A percentile compares a stretch with the other conserved stretches of the same genome.
Conservation (phyloP, 1,284 basidiomycete species). For the Moesziomyces antarcticus region DNA sequence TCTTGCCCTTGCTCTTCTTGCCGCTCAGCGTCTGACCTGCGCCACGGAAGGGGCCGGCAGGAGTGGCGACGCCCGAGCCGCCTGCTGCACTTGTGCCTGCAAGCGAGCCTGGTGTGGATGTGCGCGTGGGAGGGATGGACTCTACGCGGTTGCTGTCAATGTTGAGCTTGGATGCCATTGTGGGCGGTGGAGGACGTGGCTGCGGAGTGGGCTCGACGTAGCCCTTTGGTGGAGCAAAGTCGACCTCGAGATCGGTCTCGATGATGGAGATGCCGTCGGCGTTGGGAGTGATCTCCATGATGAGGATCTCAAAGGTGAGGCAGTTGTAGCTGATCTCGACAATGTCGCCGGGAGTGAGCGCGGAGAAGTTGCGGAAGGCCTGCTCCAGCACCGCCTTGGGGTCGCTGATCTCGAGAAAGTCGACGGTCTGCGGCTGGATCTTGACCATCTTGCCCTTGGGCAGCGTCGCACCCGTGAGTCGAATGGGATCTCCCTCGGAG, state of each 20-base stretch:
- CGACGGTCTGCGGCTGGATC: slow-evolving; percentile 92
- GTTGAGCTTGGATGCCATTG: slow-evolving; percentile 97
- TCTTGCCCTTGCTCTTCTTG: slow-evolving; percentile 65
- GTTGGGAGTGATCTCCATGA: slow-evolving; percentile 88
- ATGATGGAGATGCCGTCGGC: slow-evolving; percentile 85
- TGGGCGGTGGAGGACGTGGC: slow-evolving; percentile 79
- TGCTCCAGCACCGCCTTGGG: slow-evolving; percentile 97
- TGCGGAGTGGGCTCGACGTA: slow-evolving; percentile 89
- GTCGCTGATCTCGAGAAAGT: slow-evolving; percentile 89
- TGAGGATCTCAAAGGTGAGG: slow-evolving; percentile 91
- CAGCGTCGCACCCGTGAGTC: slow-evolving; percentile 86
- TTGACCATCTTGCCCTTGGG: slow-evolving; percentile 97
- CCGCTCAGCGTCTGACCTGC: slow-evolving; percentile 64
- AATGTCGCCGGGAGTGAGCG: slow-evolving; percentile 69
- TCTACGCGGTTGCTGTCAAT: slow-evolving; percentile 74
- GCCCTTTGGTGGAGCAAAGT: slow-evolving; percentile 74
- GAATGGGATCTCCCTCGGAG: slow-evolving; percentile 93
- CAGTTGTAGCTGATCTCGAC: slow-evolving; percentile 72
- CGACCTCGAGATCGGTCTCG: slow-evolving; percentile 92
- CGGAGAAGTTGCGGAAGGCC: slow-evolving; percentile 91
- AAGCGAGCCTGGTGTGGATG: slow-evolving; percentile 63
- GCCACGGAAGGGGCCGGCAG: slow-evolving; percentile 57
- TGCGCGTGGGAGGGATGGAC: slow-evolving; percentile 64
- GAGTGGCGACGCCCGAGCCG: slow-evolving; percentile 26
- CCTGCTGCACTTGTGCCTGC: slow-evolving; percentile 35